Evolutionary conservation across 169 alveolate genomes (phyloP).

Genomic region (Plasmodium vinckei): DNA sequence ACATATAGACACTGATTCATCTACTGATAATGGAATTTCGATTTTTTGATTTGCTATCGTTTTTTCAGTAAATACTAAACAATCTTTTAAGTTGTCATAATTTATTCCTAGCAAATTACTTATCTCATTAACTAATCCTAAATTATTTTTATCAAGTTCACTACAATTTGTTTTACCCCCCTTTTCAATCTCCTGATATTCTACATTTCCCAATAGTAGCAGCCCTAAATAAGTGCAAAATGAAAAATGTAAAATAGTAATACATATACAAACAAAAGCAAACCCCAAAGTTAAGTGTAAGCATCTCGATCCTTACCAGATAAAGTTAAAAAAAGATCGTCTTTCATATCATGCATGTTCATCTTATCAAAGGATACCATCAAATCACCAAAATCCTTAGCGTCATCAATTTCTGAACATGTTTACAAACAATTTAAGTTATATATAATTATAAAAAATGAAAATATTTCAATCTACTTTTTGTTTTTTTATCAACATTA

Average conservation of each 20-base stretch:
- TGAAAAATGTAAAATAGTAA: neutral
- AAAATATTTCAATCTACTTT: neutral
- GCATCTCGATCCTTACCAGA: slow-evolving; percentile 27
- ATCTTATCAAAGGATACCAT: slow-evolving; percentile 55
- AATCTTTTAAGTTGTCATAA: slow-evolving; percentile 51
- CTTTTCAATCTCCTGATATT: slow-evolving; percentile 78
- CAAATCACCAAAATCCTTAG: slow-evolving; percentile 32
- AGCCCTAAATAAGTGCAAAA: slow-evolving; percentile 76
- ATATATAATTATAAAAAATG: slow-evolving; percentile 4
- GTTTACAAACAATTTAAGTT: neutral
- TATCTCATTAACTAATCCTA: slow-evolving; percentile 71
- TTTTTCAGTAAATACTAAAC: slow-evolving; percentile 78
- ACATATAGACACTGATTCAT: slow-evolving; percentile 80
- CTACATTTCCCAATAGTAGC: slow-evolving; percentile 85
- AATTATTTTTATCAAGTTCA: slow-evolving; percentile 46
- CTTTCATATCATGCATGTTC: slow-evolving; percentile 50
- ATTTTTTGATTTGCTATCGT: slow-evolving; percentile 83
- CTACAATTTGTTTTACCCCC: slow-evolving; percentile 82
- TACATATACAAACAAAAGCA: neutral
- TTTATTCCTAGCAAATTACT: slow-evolving; percentile 81
- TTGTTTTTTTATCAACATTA: slow-evolving; percentile 4
- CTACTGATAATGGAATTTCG: slow-evolving; percentile 79
- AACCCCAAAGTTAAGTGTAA: neutral
- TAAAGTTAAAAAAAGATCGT: slow-evolving; percentile 37
- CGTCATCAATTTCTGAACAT: slow-evolving; percentile 56